These are phyloP conservation scores for Phallus indusiatus DNA, from an alignment of 768 basidiomycete species.

Conservation along the genomic window DNA sequence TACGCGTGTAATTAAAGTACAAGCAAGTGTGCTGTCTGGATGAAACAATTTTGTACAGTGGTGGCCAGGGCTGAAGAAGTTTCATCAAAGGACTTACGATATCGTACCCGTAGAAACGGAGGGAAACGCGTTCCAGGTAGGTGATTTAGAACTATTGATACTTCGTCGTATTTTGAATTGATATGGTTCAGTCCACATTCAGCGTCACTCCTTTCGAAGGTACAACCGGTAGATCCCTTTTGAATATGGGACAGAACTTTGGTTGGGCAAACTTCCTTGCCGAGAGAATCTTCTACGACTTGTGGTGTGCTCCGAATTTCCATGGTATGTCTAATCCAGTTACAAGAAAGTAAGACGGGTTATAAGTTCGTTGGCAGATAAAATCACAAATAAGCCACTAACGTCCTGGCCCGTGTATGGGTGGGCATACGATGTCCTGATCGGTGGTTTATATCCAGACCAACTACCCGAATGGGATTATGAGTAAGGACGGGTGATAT, in stretches of 20 bases:
- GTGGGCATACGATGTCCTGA: constrained; percentile 10
- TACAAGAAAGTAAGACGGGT: not conserved
- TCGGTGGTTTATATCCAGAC: constrained; percentile 11
- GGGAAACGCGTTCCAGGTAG: constrained; percentile 9
- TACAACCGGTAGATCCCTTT: not conserved
- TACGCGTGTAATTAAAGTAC: not conserved
- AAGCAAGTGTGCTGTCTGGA: not conserved
- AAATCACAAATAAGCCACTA: constrained; percentile 9
- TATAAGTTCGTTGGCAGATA: constrained; percentile 1
- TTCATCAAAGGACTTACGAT: constrained; percentile 10
- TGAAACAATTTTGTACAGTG: constrained; percentile 1
- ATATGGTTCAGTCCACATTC: not conserved
- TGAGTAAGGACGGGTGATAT: not conserved
- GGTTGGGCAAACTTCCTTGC: constrained; percentile 1
- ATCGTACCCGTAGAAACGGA: constrained; percentile 1
- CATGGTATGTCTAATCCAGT: constrained; percentile 1
- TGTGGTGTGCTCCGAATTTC: constrained; percentile 11
- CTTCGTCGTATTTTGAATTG: not conserved
- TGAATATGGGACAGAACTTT: constrained; percentile 2
- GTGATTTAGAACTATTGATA: not conserved
- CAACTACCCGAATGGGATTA: constrained; percentile 10
- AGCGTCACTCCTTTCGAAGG: constrained; percentile 6
- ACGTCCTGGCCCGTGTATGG: constrained; percentile 10
- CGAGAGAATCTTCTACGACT: constrained; percentile 8
- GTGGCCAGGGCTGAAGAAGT: constrained; percentile 11